Base-by-base conservation (phyloP, 164 flowering plant species). In the Umbilicus rupestris region DNA sequence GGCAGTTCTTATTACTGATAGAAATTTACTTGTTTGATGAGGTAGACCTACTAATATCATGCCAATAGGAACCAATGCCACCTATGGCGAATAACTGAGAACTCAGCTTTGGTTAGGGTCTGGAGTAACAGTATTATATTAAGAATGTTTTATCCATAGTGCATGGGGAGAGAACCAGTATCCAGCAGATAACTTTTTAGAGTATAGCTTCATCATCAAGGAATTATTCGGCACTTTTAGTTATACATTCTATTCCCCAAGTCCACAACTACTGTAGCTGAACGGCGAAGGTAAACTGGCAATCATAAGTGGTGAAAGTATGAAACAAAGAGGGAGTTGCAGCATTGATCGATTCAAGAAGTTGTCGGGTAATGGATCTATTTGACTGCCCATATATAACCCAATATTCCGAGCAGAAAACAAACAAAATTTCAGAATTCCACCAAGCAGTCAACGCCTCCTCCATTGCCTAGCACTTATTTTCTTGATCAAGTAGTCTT, bases 401-500 rank as follows among this genome's bases (percentile, higher is more conserved):
- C 5, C 17, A 45, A 16, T 45, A n/a, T 45, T 2, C 60, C 1
- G 60, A 55, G 33, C 19, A 55, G 14, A 26, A 55, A 55, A 55
- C 33, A 55, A 55, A 5, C 19, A 55, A 12, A 33, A n/a, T 12
- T 28, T 10, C 60, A 33, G n/a, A 22, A 20, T 52, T 29, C 30
- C 16, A 19, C 19, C 41, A 39, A 65, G 37, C 44, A 42, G n/a
- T 73, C 72, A 74, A 67, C 46, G 33, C 60, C 64, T 71, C 68
- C 73, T 72, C 50, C 75, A 59, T 70, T 62, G 33, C 60, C 33
- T 81, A 33, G 67, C 66, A 62, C 67, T 76, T 68, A 72, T 66
- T 73, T 72, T 85, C 67, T 71, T 77, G 29, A 77, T 74, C 74
- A 87, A 62, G 68, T 83, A 84, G 39, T 80, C 85, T 65, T 75